Conservation (phyloP, 1,139 yeast species). For the Trichomonascaceae sp. region DNA sequence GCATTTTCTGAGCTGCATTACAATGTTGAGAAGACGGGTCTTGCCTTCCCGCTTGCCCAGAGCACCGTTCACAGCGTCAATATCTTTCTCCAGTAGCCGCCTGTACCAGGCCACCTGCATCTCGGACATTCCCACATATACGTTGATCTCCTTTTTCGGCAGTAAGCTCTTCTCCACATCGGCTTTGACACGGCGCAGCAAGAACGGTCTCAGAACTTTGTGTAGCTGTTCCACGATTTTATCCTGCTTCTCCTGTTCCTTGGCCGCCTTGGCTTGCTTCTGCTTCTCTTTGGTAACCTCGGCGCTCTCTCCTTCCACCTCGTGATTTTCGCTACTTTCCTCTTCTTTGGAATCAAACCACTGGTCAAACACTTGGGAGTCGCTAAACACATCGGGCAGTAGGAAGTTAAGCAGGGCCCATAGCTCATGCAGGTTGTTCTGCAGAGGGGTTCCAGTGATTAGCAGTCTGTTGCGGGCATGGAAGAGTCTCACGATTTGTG, state of each 20-base stretch:
- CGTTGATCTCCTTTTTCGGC: constrained; percentile 81
- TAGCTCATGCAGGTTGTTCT: constrained; percentile 84
- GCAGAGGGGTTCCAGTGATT: constrained; percentile 93
- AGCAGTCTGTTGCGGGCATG: constrained; percentile 73
- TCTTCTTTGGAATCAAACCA: constrained; percentile 60
- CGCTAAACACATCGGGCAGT: constrained; percentile 92
- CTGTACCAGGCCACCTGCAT: constrained; percentile 94
- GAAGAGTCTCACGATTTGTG: constrained; percentile 81
- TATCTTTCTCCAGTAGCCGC: constrained; percentile 77
- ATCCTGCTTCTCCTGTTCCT: constrained; percentile 28
- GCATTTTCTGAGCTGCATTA: constrained; percentile 93
- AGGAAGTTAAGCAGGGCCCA: constrained; percentile 91
- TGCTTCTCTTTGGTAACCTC: not conserved
- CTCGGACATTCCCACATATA: constrained; percentile 88
- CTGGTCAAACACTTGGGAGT: constrained; percentile 80
- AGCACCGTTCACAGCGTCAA: constrained; percentile 92
- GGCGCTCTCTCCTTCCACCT: too few species aligned
- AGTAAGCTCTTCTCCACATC: constrained; percentile 86
- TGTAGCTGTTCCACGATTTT: constrained; percentile 75
- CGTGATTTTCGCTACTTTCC: too few species aligned
- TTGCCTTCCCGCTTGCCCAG: constrained; percentile 87
- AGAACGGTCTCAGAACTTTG: constrained; percentile 78
- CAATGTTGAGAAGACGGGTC: constrained; percentile 79
- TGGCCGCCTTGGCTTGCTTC: not conserved
- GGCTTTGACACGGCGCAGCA: constrained; percentile 77